Evolutionary conservation across 1,139 yeast genomes (phyloP).

Genomic region (Protomyces lactucae-debilis): DNA sequence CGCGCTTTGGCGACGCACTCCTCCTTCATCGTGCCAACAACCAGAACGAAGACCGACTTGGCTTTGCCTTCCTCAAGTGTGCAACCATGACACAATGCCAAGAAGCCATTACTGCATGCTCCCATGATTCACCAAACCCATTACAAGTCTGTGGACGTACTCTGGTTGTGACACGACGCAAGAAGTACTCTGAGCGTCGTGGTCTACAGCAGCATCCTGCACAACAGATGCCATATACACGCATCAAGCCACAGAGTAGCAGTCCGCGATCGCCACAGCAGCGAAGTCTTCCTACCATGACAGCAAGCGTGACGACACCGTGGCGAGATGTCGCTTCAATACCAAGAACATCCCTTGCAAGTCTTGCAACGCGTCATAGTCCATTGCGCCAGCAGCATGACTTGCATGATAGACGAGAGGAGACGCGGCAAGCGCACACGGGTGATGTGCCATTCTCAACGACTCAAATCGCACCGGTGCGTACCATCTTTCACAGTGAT

Average conservation of each 20-base stretch:
- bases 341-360: background rate
- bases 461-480: background rate
- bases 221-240: background rate
- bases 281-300: background rate
- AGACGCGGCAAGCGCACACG: background rate
- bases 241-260: background rate
- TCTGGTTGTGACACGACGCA: background rate
- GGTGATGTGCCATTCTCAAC: background rate
- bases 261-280: background rate
- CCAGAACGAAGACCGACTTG: background rate
- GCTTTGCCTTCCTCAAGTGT: background rate
- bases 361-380: background rate
- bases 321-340: background rate
- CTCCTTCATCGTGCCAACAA: background rate
- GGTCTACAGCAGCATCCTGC: background rate
- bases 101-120: background rate
- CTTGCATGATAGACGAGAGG: too few species aligned
- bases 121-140: too few species aligned
- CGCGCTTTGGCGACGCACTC: background rate
- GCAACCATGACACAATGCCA: background rate
- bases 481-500: background rate
- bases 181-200: background rate
- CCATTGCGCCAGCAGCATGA: background rate
- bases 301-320: background rate
- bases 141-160: background rate